phyloP scores from a whole-genome alignment of 1,284 basidiomycete genomes.

The Trichosporon sp. region DNA sequence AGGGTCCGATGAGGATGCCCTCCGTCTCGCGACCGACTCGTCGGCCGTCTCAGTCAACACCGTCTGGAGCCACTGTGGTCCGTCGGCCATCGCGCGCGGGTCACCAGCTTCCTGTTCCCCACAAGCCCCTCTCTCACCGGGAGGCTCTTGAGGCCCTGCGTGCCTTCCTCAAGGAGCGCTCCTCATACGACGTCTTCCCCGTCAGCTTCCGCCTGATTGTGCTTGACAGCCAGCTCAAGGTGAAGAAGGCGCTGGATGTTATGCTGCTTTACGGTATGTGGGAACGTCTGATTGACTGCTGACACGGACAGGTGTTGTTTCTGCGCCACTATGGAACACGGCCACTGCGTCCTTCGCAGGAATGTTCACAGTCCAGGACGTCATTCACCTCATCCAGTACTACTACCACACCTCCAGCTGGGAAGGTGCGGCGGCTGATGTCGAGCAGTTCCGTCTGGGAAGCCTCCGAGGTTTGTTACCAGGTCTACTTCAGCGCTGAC shows the following conservation, averaged over 20 bases:
- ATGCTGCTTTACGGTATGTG: slow-evolving; percentile 75
- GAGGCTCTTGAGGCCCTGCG: slow-evolving; percentile 73
- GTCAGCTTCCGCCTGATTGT: slow-evolving; percentile 95
- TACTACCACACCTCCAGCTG: slow-evolving; percentile 83
- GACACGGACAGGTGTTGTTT: slow-evolving; percentile 73
- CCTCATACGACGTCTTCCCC: slow-evolving; percentile 91
- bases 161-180: slow-evolving; percentile 74
- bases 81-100: slow-evolving; percentile 40
- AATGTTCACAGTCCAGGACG: slow-evolving; percentile 93
- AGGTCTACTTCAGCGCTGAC: neutral
- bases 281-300: neutral
- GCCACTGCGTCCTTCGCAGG: slow-evolving; percentile 79
- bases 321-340: slow-evolving; percentile 97
- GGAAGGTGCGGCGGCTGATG: slow-evolving; percentile 81
- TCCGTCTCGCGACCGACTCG: slow-evolving; percentile 18
- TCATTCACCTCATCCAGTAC: slow-evolving; percentile 94
- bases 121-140: slow-evolving; percentile 55
- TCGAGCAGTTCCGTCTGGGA: slow-evolving; percentile 89
- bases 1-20: slow-evolving; percentile 12
- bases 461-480: slow-evolving; percentile 68
- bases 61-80: slow-evolving; percentile 18
- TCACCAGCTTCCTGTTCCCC: slow-evolving; percentile 35
- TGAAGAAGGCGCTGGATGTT: slow-evolving; percentile 86
- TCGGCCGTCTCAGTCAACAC: slow-evolving; percentile 17
- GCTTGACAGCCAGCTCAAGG: slow-evolving; percentile 87